These are phyloP conservation scores for Aspergillus chevalieri DNA, from an alignment of 2,329 filamentous ascomycete genomes.

Conservation along the genomic window DNA sequence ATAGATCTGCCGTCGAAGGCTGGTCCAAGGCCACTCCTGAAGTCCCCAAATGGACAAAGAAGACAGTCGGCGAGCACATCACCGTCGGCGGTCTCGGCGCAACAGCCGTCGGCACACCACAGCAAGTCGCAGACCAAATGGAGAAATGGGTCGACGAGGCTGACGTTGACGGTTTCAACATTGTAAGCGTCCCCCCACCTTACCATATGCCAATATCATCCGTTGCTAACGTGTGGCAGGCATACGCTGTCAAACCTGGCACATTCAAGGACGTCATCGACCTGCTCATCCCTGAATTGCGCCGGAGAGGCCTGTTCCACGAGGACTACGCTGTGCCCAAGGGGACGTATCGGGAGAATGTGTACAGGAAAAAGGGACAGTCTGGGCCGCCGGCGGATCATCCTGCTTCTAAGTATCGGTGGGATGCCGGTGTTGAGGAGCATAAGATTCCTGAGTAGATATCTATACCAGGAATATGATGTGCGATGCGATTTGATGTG, in stretches of 20 bases:
- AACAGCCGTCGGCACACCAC: conserved; percentile 57
- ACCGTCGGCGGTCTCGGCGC: conserved; percentile 63
- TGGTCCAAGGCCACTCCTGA: conserved; percentile 53
- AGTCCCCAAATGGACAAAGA: conserved; percentile 65
- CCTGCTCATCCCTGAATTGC: conserved; percentile 59
- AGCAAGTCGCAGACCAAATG: conserved; percentile 60
- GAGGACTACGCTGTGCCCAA: conserved; percentile 32
- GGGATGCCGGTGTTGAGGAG: conserved; percentile 31
- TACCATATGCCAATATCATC: too few species aligned
- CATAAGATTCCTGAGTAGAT: conserved; percentile 21
- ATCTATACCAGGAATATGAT: background rate
- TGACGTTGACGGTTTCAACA: conserved; percentile 69
- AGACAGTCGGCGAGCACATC: conserved; percentile 62
- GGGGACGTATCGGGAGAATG: conserved; percentile 37
- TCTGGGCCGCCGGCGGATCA: conserved; percentile 29
- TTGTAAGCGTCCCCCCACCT: conserved; percentile 43
- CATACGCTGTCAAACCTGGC: conserved; percentile 61
- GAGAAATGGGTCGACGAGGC: conserved; percentile 63
- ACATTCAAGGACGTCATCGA: conserved; percentile 65
- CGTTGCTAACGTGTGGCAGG: conserved; percentile 26
- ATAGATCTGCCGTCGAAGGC: conserved; percentile 44
- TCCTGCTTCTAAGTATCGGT: conserved; percentile 32
- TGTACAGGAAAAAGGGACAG: conserved; percentile 28
- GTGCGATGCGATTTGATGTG: background rate
- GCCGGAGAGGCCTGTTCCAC: conserved; percentile 45